Conservation (phyloP, 495 filamentous ascomycete species). For the Penicillium soppii region DNA sequence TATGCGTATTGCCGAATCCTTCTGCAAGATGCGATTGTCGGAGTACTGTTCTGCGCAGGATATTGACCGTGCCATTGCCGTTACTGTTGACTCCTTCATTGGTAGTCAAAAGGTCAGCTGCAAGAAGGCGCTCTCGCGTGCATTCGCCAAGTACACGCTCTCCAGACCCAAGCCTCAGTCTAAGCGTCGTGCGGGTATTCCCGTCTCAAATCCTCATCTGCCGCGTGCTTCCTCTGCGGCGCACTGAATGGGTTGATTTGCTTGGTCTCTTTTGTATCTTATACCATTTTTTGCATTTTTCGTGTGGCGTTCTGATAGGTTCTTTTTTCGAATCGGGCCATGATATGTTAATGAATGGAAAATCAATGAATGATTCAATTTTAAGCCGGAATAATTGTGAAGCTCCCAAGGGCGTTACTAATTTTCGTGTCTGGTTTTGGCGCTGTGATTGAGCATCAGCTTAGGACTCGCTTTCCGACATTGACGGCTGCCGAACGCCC, state of each 20-base stretch:
- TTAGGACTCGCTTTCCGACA: too few relatives aligned
- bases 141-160: conserved; percentile 87
- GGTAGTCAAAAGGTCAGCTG: conserved; percentile 95
- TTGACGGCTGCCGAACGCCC: too few relatives aligned
- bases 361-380: conserved; percentile 5
- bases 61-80: conserved; percentile 95
- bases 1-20: conserved; percentile 87
- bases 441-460: too few relatives aligned
- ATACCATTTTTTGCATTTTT: conserved; percentile 32
- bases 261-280: conserved; percentile 16
- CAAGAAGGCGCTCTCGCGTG: conserved; percentile 94
- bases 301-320: conserved; percentile 15
- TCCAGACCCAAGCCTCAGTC: conserved; percentile 47
- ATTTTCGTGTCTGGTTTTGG: too few relatives aligned
- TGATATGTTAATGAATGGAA: conserved; percentile 26
- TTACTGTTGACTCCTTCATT: conserved; percentile 95
- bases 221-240: conserved; percentile 16
- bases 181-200: conserved; percentile 43
- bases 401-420: too few relatives aligned
- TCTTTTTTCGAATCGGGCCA: conserved; percentile 12
- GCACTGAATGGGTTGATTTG: conserved; percentile 8
- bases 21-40: conserved; percentile 92
- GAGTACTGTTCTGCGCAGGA: conserved; percentile 89
- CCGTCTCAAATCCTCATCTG: conserved; percentile 31
- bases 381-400: too few relatives aligned